Conservation (phyloP, 2,329 filamentous ascomycete genomes). For the Gyromitra esculenta region DNA sequence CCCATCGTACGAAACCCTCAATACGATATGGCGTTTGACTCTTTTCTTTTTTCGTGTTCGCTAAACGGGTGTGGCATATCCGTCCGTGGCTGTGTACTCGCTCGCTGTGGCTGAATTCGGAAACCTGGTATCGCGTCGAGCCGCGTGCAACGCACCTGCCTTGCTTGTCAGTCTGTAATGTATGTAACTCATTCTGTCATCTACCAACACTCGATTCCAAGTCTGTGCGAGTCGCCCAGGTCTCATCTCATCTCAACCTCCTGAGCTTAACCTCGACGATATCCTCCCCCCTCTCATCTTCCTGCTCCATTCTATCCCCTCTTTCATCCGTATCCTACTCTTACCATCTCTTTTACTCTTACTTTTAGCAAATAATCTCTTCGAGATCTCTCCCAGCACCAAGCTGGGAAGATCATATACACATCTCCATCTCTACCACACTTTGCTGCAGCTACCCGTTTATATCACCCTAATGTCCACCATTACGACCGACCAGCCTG, state of each 20-base stretch:
- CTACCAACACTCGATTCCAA: background rate
- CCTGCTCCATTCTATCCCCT: conserved; percentile 7
- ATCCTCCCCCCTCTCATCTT: background rate
- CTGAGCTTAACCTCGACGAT: background rate
- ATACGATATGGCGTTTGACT: conserved; percentile 19
- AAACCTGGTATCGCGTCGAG: conserved; percentile 12
- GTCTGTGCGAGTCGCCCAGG: conserved; percentile 28
- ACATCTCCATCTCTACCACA: conserved; percentile 9
- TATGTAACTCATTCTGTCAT: background rate
- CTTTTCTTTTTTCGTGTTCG: conserved; percentile 1
- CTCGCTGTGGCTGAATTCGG: conserved; percentile 27
- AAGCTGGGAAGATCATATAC: conserved; percentile 37
- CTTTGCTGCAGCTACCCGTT: conserved; percentile 13
- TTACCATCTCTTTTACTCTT: background rate
- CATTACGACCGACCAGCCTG: conserved; percentile 31
- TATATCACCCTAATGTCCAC: conserved; percentile 43
- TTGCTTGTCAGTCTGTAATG: background rate
- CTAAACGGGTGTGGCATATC: background rate
- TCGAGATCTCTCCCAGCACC: conserved; percentile 35
- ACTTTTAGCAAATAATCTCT: conserved; percentile 41
- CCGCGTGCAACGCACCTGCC: conserved; percentile 16
- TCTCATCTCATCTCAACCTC: conserved; percentile 20
- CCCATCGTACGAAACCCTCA: background rate
- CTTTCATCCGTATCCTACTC: background rate
- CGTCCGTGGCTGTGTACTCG: conserved; percentile 13